phyloP scores from a whole-genome alignment of 1,284 basidiomycete species.

The Amylostereum areolatum region DNA sequence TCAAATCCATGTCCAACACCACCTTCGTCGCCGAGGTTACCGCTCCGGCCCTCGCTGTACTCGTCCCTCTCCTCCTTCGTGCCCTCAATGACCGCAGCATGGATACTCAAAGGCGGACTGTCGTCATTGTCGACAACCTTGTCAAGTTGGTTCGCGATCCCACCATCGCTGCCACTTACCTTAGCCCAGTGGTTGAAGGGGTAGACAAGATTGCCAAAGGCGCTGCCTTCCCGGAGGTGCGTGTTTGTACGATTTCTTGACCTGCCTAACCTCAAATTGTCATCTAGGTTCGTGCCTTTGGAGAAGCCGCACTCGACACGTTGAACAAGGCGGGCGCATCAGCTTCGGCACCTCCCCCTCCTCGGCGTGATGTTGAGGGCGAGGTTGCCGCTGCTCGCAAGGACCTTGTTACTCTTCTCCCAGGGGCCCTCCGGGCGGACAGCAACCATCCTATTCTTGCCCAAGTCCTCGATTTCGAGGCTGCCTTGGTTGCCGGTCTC shows the following conservation, averaged over 20 bases:
- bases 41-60: slow-evolving; percentile 91
- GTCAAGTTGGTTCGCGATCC: slow-evolving; percentile 97
- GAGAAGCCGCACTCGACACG: slow-evolving; percentile 72
- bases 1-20: slow-evolving; percentile 92
- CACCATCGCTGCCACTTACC: slow-evolving; percentile 84
- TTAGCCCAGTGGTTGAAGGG: slow-evolving; percentile 85
- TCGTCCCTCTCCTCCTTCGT: slow-evolving; percentile 89
- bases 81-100: slow-evolving; percentile 95
- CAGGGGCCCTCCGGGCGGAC: slow-evolving; percentile 38
- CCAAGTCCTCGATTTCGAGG: slow-evolving; percentile 62
- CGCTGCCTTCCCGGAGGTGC: slow-evolving; percentile 93
- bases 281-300: slow-evolving; percentile 81
- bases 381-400: slow-evolving; percentile 54
- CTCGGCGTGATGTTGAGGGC: slow-evolving; percentile 59
- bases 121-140: slow-evolving; percentile 94
- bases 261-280: slow-evolving; percentile 13
- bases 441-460: slow-evolving; percentile 44
- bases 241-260: slow-evolving; percentile 12
- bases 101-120: slow-evolving; percentile 85
- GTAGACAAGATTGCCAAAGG: slow-evolving; percentile 88
- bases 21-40: slow-evolving; percentile 98
- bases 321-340: slow-evolving; percentile 80
- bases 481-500: slow-evolving; percentile 73
- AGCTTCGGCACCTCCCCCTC: slow-evolving; percentile 54
- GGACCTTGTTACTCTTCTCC: slow-evolving; percentile 57